A percentile compares a stretch with the other conserved stretches of the same genome.
Conservation (phyloP, 1,284 basidiomycete genomes). For the Marasmius sp. region DNA sequence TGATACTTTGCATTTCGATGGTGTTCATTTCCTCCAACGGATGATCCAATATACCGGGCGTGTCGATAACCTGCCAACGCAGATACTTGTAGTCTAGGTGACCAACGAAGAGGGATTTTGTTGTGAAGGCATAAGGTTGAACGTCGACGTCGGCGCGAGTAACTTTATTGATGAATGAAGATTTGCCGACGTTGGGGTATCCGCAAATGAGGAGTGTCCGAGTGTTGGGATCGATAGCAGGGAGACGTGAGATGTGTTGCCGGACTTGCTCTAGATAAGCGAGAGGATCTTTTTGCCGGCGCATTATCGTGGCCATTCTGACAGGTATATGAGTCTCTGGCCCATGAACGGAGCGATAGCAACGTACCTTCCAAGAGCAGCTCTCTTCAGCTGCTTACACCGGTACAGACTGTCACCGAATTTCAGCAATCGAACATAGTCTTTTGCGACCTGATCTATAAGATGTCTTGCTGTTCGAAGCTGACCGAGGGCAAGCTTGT, state of each 20-base stretch:
- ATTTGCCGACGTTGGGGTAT: constrained; percentile 97
- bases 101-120: constrained; percentile 94
- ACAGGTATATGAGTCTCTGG: background rate
- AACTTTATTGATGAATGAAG: constrained; percentile 97
- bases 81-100: constrained; percentile 98
- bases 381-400: constrained; percentile 95
- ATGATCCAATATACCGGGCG: constrained; percentile 90
- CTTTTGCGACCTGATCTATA: constrained; percentile 94
- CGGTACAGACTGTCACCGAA: constrained; percentile 95
- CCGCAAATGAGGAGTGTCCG: constrained; percentile 94
- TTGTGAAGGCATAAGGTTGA: constrained; percentile 97
- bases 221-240: constrained; percentile 95
- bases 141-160: constrained; percentile 97
- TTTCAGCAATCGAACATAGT: constrained; percentile 92
- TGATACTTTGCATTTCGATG: constrained; percentile 99
- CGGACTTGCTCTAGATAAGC: constrained; percentile 97
- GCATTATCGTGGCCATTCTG: constrained; percentile 97
- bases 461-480: constrained; percentile 91
- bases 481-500: constrained; percentile 95
- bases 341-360: background rate
- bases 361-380: constrained; percentile 87
- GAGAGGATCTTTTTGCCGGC: constrained; percentile 93
- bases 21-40: constrained; percentile 99
- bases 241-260: constrained; percentile 95
- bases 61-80: constrained; percentile 97